Evolutionary conservation across 2,329 filamentous ascomycete genomes (phyloP), one percentile per base, ranked within the genome.

Genomic region (Zopfia rhizophila): DNA sequence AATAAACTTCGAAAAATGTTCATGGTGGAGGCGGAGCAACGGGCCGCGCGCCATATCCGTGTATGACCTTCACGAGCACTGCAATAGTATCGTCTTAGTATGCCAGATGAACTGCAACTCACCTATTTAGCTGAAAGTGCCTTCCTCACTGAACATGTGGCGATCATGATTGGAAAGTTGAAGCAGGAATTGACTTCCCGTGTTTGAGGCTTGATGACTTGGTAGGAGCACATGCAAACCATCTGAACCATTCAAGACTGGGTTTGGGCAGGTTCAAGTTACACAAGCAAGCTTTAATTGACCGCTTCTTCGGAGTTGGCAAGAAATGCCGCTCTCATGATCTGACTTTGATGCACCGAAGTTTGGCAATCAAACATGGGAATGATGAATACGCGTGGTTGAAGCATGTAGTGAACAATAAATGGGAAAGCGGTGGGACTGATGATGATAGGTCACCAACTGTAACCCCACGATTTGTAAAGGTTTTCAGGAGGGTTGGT

Each of bases 401-500:
- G 14, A 11, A 22, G 36, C 17, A 39, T 39, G 36, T 25, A 29
- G 24, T 32, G 36, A n/a, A 37, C 24, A 38, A 46, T 25, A 24
- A 18, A 31, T 24, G 30, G 23, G 38, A 22, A 41, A 22, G 35
- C 41, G 36, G 36, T 37, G 40, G 41, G 25, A 35, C 31, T 16
- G 21, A 11, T 31, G 23, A 33, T 36, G 53, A 55, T 57, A 55
- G 50, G 49, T 55, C 33, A 19, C 22, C 5, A 16, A 27, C 16
- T 11, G 18, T 13, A 29, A 56, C 50, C 55, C 55, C 55, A 58
- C 55, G 55, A 55, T 58, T 58, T 56, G 55, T 52, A 56, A 58
- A 45, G 50, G 23, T 35, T 53, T 49, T n/a, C n/a, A 21, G 30
- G 22, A 11, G 23, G 7, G 39, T 58, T 53, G 48, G 45, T 58